Conservation (phyloP, 2,329 filamentous ascomycete genomes). For the Calycina marina region DNA sequence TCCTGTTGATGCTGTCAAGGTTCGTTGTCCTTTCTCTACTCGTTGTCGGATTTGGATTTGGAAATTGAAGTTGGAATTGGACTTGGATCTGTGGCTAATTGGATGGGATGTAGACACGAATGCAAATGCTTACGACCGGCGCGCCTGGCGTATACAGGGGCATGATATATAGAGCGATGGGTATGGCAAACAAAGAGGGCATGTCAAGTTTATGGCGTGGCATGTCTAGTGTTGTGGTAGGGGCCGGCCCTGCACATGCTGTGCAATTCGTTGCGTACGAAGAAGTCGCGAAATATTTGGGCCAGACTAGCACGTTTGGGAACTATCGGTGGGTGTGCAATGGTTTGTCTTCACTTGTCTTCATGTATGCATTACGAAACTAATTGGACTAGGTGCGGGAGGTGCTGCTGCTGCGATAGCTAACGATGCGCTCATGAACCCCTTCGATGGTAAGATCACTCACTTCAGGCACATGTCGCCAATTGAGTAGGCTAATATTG, state of each 20-base stretch:
- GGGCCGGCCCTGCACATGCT: conserved; percentile 89
- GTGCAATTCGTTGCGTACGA: conserved; percentile 93
- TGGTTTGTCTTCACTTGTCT: no score
- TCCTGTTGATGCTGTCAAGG: conserved; percentile 94
- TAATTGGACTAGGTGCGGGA: conserved; percentile 75
- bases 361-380: no score
- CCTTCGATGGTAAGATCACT: conserved; percentile 79
- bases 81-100: no score
- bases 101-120: conserved; percentile 96
- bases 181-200: conserved; percentile 82
- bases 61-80: conserved; percentile 10
- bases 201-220: conserved; percentile 89
- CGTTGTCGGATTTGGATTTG: conserved; percentile 3
- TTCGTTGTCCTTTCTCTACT: conserved; percentile 25
- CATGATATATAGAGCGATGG: conserved; percentile 81
- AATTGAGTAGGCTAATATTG: conserved; percentile 14
- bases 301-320: no score
- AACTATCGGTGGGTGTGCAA: no score
- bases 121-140: conserved; percentile 87
- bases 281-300: conserved; percentile 94
- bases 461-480: no score
- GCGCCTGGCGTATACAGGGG: conserved; percentile 73
- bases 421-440: conserved; percentile 97
- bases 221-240: conserved; percentile 89
- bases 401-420: conserved; percentile 92